Evolutionary conservation across 1,139 yeast species (phyloP).

Genomic region (Blastobotrys raffinosifermentans): DNA sequence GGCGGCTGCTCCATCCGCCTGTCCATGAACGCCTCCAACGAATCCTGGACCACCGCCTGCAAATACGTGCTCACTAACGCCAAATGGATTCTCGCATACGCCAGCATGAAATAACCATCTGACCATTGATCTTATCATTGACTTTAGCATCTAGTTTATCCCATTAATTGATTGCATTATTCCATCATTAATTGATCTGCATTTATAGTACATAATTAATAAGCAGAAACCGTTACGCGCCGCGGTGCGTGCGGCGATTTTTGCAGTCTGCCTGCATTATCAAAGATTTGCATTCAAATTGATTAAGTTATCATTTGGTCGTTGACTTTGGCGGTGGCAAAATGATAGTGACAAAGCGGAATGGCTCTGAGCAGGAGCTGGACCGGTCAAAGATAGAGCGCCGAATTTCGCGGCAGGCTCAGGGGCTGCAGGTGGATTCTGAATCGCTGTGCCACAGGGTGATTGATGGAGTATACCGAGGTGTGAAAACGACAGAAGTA

Average conservation of each 20-base stretch:
- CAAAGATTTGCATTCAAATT: too few relatives aligned
- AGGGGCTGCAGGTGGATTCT: slow-evolving; percentile 61
- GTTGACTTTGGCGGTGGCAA: too few relatives aligned
- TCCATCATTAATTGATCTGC: too few relatives aligned
- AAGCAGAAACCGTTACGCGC: too few relatives aligned
- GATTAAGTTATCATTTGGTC: too few relatives aligned
- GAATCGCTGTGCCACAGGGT: slow-evolving; percentile 67
- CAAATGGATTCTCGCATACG: slow-evolving; percentile 38
- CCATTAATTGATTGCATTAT: too few relatives aligned
- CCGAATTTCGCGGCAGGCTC: slow-evolving; percentile 60
- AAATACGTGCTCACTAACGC: slow-evolving; percentile 67
- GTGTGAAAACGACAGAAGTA: slow-evolving; percentile 75
- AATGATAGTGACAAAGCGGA: too few relatives aligned
- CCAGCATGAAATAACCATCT: slow-evolving; percentile 25
- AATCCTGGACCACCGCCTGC: slow-evolving; percentile 90
- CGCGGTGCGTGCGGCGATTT: too few relatives aligned
- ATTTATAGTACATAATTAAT: too few relatives aligned
- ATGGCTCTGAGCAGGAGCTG: slow-evolving; percentile 57
- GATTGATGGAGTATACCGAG: slow-evolving; percentile 70
- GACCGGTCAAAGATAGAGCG: slow-evolving; percentile 42
- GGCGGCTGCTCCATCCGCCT: slow-evolving; percentile 74
- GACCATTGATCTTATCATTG: too few relatives aligned
- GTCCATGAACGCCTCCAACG: slow-evolving; percentile 55
- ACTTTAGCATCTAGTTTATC: too few relatives aligned
- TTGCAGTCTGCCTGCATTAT: too few relatives aligned